phyloP scores from a whole-genome alignment of 768 basidiomycete genomes.

The Boletus pseudo-olivaceus region DNA sequence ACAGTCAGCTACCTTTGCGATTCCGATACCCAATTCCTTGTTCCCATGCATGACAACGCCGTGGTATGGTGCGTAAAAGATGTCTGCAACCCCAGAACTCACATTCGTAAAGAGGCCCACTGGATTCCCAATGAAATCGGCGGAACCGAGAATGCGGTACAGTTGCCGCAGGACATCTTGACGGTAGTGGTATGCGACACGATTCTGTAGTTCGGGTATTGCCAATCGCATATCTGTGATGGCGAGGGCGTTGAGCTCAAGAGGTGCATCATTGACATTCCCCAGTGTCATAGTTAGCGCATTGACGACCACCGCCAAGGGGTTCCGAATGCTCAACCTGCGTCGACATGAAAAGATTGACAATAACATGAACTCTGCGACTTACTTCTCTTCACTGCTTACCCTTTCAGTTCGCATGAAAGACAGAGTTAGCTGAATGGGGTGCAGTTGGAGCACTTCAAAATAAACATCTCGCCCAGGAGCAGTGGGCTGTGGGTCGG shows the following conservation, averaged over 20 bases:
- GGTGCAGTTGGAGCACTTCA: constrained; percentile 91
- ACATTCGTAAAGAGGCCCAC: constrained; percentile 98
- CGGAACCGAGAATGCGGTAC: constrained; percentile 96
- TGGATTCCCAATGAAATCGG: constrained; percentile 94
- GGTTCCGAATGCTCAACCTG: constrained; percentile 80
- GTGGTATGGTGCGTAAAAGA: constrained; percentile 98
- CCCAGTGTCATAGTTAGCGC: constrained; percentile 96
- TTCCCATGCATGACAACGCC: constrained; percentile 97
- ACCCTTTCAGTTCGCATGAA: constrained; percentile 97
- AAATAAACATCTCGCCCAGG: constrained; percentile 86
- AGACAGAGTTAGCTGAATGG: constrained; percentile 86
- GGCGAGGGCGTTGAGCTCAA: constrained; percentile 90
- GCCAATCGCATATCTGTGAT: constrained; percentile 93
- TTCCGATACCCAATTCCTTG: constrained; percentile 88
- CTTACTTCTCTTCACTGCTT: constrained; percentile 90
- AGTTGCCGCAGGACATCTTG: constrained; percentile 92
- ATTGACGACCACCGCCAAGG: constrained; percentile 88
- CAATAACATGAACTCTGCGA: neutral
- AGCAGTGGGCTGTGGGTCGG: constrained; percentile 64
- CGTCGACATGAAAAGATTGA: constrained; percentile 2
- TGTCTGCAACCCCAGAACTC: constrained; percentile 95
- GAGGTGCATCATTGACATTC: constrained; percentile 92
- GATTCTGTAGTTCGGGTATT: constrained; percentile 75
- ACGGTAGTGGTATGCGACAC: constrained; percentile 88
- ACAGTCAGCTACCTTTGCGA: constrained; percentile 67